phyloP scores from a whole-genome alignment of 2,329 filamentous ascomycete genomes.

The Ophiostoma sp. region DNA sequence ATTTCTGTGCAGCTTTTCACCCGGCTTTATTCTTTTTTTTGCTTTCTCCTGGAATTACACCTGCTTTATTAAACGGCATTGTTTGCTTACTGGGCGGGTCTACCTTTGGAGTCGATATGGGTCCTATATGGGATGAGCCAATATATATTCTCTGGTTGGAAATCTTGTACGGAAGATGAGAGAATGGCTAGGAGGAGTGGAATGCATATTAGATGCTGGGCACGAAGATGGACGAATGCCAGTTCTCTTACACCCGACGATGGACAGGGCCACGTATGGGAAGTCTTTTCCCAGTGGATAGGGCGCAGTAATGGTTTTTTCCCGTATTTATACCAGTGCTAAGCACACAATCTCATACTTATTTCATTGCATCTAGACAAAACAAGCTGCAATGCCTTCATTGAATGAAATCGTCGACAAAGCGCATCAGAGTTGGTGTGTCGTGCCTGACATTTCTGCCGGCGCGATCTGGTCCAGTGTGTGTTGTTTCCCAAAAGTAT shows the following conservation, averaged over 20 bases:
- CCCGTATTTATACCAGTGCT: constrained; percentile 8
- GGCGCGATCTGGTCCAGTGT: too few species aligned
- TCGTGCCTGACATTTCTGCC: not conserved
- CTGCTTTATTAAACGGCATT: not conserved
- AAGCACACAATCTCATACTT: not conserved
- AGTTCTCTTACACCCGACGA: too few species aligned
- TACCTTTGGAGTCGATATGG: constrained; percentile 11
- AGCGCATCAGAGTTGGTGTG: not conserved
- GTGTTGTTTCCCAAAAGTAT: too few species aligned
- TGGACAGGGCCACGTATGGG: not conserved
- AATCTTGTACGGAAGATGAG: not conserved
- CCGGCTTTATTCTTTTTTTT: not conserved
- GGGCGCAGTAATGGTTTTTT: constrained; percentile 1
- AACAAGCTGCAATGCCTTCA: not conserved
- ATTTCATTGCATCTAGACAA: not conserved
- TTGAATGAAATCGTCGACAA: not conserved
- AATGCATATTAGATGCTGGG: too few species aligned
- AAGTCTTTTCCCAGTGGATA: not conserved
- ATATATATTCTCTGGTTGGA: not conserved
- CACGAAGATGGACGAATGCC: too few species aligned
- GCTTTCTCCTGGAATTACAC: constrained; percentile 5
- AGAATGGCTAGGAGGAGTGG: not conserved
- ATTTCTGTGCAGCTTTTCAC: constrained; percentile 7
- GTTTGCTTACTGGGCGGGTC: constrained; percentile 1
- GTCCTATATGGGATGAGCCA: not conserved